Evolutionary conservation across 192 early-diverging fungal species (phyloP), one percentile per base, ranked within the genome.

Genomic region (Coemansia umbellata): DNA sequence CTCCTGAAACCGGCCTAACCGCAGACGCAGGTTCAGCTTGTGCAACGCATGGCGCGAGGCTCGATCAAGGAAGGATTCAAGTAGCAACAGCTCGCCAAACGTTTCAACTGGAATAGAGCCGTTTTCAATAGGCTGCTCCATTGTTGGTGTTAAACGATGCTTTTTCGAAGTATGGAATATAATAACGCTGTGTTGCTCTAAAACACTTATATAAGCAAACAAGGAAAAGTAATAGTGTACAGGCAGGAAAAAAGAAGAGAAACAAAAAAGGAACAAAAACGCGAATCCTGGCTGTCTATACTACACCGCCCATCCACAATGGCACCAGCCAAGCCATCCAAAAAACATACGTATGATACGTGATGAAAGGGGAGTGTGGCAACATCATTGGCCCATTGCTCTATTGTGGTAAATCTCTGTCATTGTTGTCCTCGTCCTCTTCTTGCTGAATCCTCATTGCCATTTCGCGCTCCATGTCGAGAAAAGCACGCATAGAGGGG

Each of bases 401-500:
- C n/a, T n/a, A 35, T n/a, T 13, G 4, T n/a, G 13, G 7, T 42
- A 18, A 42, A 45, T 45, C 43, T n/a, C n/a, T 13, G 22, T 24
- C 35, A 50, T 32, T 51, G 27, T 14, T 3, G 23, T 62, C 14
- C 2, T 67, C 40, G 43, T 70, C 51, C 8, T 53, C 45, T 50
- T 74, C 60, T 5, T 74, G 58, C 44, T 74, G 60, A 47, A 63
- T 65, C 60, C 47, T 36, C 42, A 49, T 50, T 9, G 51, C 60
- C 74, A 77, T 66, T 26, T 65, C 59, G 42, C 65, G 63, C 53
- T 77, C 74, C 55, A 71, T 57, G 31, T 70, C 74, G n/a, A 69
- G 31, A 19, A 77, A 77, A 11, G 74, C 74, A 27, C 74, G 61
- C 66, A 77, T 70, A 5, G 74, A 57, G 6, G 74, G 74, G 36